Conservation (phyloP, 495 filamentous ascomycete species). For the Zalerion maritima region DNA sequence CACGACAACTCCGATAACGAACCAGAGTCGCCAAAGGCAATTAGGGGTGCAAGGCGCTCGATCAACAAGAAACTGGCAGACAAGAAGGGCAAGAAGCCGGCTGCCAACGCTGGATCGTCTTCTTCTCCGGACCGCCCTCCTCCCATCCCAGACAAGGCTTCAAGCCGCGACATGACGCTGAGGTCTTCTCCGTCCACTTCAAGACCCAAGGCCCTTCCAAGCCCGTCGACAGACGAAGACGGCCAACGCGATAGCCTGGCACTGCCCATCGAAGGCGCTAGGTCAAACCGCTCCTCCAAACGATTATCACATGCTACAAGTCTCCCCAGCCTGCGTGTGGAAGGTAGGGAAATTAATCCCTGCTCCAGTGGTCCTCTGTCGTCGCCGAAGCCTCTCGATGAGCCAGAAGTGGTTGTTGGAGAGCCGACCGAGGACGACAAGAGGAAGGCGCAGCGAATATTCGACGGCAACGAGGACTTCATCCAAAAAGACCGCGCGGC, state of each 20-base stretch:
- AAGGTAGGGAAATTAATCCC: constrained; percentile 10
- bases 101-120: no score
- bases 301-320: constrained; percentile 3
- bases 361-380: constrained; percentile 11
- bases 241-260: constrained; percentile 18
- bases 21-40: no score
- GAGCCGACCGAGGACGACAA: constrained; percentile 50
- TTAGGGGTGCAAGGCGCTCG: no score
- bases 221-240: constrained; percentile 24
- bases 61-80: no score
- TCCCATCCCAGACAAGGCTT: no score
- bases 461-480: constrained; percentile 69
- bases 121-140: no score
- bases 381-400: constrained; percentile 28
- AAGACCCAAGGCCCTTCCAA: no score
- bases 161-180: no score
- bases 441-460: constrained; percentile 67
- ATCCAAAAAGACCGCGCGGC: constrained; percentile 65
- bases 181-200: no score
- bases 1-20: no score
- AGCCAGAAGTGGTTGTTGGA: constrained; percentile 30
- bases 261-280: constrained; percentile 25
- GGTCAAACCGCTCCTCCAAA: constrained; percentile 10
- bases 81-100: no score
- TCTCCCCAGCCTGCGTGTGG: constrained; percentile 4